Evolutionary conservation across 2,329 filamentous ascomycete species (phyloP).

Genomic region (Chaetomium sp.): DNA sequence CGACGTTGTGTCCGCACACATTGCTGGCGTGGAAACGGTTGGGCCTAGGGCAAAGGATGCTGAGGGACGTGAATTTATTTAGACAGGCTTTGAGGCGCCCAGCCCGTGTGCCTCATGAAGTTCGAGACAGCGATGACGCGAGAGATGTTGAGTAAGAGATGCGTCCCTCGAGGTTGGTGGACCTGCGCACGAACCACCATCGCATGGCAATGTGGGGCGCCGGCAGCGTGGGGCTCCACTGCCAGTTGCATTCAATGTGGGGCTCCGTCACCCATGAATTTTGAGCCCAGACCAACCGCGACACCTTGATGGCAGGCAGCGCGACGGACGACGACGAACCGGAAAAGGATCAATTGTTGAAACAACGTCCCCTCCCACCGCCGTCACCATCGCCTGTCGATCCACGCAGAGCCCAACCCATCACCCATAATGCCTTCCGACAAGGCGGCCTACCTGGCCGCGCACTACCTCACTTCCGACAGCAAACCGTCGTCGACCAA

Average conservation of each 20-base stretch:
- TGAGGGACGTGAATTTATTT: too few species aligned
- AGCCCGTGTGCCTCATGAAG: neutral
- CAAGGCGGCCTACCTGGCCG: constrained; percentile 79
- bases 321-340: neutral
- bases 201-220: too few species aligned
- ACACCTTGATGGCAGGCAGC: neutral
- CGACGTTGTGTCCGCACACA: too few species aligned
- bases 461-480: constrained; percentile 76
- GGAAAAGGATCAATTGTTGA: neutral
- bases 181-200: too few species aligned
- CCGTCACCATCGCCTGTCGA: neutral
- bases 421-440: constrained; percentile 45
- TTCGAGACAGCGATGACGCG: neutral
- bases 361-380: neutral
- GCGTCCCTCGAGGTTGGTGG: neutral
- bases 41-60: too few species aligned
- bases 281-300: neutral
- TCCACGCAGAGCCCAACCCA: neutral
- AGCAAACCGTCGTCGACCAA: constrained; percentile 43
- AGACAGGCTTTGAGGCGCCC: neutral
- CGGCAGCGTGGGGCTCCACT: too few species aligned
- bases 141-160: neutral
- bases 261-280: constrained; percentile 1
- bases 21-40: too few species aligned
- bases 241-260: too few species aligned